Percentiles rank a stretch among this genome's conserved stretches.
Conservation (phyloP, 805 yeast genomes). For the Wickerhamiella lipophila region DNA sequence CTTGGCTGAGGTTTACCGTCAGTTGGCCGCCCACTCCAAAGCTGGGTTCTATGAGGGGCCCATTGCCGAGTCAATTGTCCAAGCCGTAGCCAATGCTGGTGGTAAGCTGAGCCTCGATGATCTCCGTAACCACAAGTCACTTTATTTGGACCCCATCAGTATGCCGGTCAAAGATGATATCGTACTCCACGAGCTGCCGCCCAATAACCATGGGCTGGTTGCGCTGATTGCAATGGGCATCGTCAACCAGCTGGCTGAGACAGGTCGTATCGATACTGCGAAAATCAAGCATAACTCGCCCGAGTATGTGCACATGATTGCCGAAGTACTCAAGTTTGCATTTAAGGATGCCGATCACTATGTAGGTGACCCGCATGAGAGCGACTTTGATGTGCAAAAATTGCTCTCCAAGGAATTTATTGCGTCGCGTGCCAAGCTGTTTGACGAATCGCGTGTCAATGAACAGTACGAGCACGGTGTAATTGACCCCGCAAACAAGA, state of each 20-base stretch:
- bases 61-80: constrained; percentile 53
- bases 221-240: constrained; percentile 61
- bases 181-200: constrained; percentile 70
- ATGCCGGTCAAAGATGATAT: constrained; percentile 36
- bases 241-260: constrained; percentile 40
- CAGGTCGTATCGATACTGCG: constrained; percentile 33
- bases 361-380: constrained; percentile 44
- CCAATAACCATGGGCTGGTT: constrained; percentile 71
- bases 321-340: constrained; percentile 58
- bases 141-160: constrained; percentile 52
- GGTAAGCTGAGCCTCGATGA: constrained; percentile 48
- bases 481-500: constrained; percentile 40
- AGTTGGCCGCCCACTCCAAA: constrained; percentile 45
- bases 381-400: constrained; percentile 30
- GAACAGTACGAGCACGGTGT: constrained; percentile 34
- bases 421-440: constrained; percentile 37
- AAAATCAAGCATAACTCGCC: constrained; percentile 45
- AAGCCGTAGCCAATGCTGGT: constrained; percentile 39
- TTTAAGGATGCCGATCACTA: constrained; percentile 66
- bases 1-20: constrained; percentile 41
- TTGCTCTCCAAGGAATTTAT: constrained; percentile 42
- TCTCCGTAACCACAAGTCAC: constrained; percentile 43
- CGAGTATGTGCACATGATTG: constrained; percentile 55
- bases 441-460: constrained; percentile 33
- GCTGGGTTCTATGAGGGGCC: constrained; percentile 58